Conservation (phyloP, 1,284 basidiomycete genomes). For the Sporisorium iseilematis-ciliati region DNA sequence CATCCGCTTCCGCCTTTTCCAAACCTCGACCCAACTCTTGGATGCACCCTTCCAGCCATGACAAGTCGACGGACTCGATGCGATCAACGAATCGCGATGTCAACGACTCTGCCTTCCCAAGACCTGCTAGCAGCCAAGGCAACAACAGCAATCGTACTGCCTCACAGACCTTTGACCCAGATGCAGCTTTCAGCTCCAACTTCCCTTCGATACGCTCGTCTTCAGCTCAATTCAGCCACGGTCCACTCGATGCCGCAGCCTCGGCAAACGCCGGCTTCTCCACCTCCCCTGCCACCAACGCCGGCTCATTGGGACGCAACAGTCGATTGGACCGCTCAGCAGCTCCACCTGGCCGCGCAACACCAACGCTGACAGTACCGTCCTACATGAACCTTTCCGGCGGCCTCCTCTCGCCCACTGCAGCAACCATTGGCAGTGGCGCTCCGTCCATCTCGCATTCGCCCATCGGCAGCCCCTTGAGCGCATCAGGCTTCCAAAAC, state of each 20-base stretch:
- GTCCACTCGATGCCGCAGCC: conserved; percentile 14
- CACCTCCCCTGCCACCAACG: conserved; percentile 14
- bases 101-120: conserved; percentile 7
- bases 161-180: conserved; percentile 2
- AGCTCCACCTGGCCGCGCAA: conserved; percentile 24
- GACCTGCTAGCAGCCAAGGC: conserved; percentile 47
- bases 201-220: conserved; percentile 19
- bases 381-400: conserved; percentile 42
- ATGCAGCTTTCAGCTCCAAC: conserved; percentile 12
- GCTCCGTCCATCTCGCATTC: conserved; percentile 25
- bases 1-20: conserved; percentile 5
- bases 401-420: conserved; percentile 53
- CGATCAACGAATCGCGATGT: conserved; percentile 6
- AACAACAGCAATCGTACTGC: conserved; percentile 2
- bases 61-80: conserved; percentile 9
- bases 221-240: conserved; percentile 21
- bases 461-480: conserved; percentile 38
- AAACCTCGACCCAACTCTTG: conserved; percentile 42
- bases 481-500: conserved; percentile 23
- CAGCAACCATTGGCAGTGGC: conserved; percentile 43
- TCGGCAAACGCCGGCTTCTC: conserved; percentile 3
- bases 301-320: conserved; percentile 18
- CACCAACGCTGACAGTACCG: conserved; percentile 37
- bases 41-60: conserved; percentile 40
- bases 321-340: conserved; percentile 7